Evolutionary conservation across 2,329 filamentous ascomycete genomes (phyloP), one percentile per base, ranked within the genome.

Genomic region (Rhynchosporium graminicola): DNA sequence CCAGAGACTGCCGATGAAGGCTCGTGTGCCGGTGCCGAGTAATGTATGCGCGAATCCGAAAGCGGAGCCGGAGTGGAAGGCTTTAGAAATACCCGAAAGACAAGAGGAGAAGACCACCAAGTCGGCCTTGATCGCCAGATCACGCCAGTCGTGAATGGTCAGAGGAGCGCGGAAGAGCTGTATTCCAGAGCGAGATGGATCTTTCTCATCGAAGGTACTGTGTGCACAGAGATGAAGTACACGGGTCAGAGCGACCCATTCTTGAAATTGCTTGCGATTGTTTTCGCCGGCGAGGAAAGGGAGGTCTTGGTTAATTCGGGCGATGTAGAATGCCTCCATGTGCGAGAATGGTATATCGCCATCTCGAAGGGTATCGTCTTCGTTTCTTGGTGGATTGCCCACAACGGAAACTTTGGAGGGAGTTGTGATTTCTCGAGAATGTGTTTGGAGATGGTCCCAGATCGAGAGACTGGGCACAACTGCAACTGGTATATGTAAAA

Each of bases 21-120:
- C 57, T 5, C 57, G n/a, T 8, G 57, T 59, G 0, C 57, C 57
- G 2, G 57, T 59, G 4, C 46, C 46, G 8, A 59, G 48, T 7
- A 59, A 36, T 13, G 57, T 52, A 15, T 59, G 57, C 4, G 57
- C 57, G n/a, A 59, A 59, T 3, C 57, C 57, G 26, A 59, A 59
- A 1, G 57, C 57, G 4, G 46, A 51, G 10, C 57, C 57, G 8
- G 46, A 51, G 36, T 51, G 48, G 13, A 59, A 59, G 4, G 57
- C 57, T 45, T 59, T 59, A 7, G 57, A 59, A 3, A 59, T 52
- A 7, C 46, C 57, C 5, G 57, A 59, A 0, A 59, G 38, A 26
- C 57, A 59, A 5, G 57, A 59, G 33, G 43, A 50, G 28, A 59
- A 59, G 13, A 59, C 46, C 12, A 59, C 57, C 15, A 59, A 36